phyloP scores from a whole-genome alignment of 2,329 filamentous ascomycete genomes.

The Pseudogymnoascus sp. region DNA sequence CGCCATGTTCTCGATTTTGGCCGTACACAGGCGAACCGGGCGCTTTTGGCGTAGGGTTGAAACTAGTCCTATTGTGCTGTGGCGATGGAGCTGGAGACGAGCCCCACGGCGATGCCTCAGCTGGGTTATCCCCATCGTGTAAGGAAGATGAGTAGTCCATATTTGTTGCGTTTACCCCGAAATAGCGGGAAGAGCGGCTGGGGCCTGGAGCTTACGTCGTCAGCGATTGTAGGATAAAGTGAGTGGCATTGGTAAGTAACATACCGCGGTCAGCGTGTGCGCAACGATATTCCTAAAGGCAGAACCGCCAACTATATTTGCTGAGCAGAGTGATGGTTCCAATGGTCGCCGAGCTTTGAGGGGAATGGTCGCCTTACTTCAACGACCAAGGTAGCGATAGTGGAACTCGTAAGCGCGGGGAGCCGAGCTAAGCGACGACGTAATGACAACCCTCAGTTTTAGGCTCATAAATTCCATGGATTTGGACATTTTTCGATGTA shows the following conservation, averaged over 20 bases:
- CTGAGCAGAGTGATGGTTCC: background rate
- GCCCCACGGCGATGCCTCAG: slow-evolving; percentile 56
- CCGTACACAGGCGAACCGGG: slow-evolving; percentile 25
- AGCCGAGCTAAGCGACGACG: slow-evolving; percentile 1
- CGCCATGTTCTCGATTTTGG: slow-evolving; percentile 16
- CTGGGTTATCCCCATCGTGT: slow-evolving; percentile 50
- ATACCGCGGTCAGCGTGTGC: slow-evolving; percentile 3
- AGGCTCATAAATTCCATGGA: background rate
- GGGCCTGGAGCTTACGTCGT: slow-evolving; percentile 5
- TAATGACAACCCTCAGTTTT: slow-evolving; percentile 4
- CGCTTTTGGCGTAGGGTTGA: slow-evolving; percentile 22
- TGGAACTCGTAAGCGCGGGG: slow-evolving; percentile 7
- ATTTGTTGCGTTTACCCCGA: slow-evolving; percentile 11
- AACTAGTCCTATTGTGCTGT: slow-evolving; percentile 23
- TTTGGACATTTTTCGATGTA: background rate
- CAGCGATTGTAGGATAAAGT: background rate
- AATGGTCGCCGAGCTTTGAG: background rate
- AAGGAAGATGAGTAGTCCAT: slow-evolving; percentile 62
- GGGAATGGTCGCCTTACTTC: background rate
- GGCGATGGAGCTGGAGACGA: slow-evolving; percentile 27
- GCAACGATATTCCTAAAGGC: background rate
- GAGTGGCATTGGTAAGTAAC: background rate
- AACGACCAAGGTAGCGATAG: slow-evolving; percentile 8
- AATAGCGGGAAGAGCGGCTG: background rate
- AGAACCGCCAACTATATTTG: background rate